phyloP scores from a whole-genome alignment of 345 rosid genomes.

The Turnera subulata region DNA sequence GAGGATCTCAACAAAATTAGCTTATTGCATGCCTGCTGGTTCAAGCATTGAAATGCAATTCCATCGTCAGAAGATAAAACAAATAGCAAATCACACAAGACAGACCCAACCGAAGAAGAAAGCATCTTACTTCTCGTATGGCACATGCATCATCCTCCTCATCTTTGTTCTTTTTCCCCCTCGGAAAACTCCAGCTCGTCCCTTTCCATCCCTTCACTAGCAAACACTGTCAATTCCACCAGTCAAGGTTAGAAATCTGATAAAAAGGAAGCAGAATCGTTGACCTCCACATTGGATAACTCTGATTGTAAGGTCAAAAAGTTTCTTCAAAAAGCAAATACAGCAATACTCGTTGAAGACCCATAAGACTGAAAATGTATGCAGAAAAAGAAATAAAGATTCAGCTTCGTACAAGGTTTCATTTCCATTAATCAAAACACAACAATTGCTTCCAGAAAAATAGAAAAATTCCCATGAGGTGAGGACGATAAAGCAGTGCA shows the following conservation, averaged over 20 bases:
- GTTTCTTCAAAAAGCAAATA: no score
- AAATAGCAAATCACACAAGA: neutral
- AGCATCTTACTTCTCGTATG: conserved; percentile 66
- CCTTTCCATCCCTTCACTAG: conserved; percentile 99
- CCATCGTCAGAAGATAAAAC: neutral
- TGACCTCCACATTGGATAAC: neutral
- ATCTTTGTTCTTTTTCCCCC: conserved; percentile 98
- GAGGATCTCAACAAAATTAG: neutral
- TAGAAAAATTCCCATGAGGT: no score
- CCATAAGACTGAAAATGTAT: no score
- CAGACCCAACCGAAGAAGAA: neutral
- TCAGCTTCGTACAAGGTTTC: no score
- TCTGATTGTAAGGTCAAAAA: neutral
- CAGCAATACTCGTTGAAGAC: no score
- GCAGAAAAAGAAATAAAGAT: no score
- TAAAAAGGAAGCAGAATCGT: neutral
- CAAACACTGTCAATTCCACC: conserved; percentile 53
- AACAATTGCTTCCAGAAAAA: no score
- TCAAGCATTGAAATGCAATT: conserved; percentile 3
- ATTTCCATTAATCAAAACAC: no score
- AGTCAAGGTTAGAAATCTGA: neutral
- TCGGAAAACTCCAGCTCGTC: conserved; percentile 98
- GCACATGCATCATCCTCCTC: conserved; percentile 99
- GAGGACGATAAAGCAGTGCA: no score
- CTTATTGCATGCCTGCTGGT: conserved; percentile 1